A percentile compares a stretch with the other conserved stretches of the same genome.
phyloP scores from a whole-genome alignment of 2,329 filamentous ascomycete species.

The Neodidymelliopsis sp. region DNA sequence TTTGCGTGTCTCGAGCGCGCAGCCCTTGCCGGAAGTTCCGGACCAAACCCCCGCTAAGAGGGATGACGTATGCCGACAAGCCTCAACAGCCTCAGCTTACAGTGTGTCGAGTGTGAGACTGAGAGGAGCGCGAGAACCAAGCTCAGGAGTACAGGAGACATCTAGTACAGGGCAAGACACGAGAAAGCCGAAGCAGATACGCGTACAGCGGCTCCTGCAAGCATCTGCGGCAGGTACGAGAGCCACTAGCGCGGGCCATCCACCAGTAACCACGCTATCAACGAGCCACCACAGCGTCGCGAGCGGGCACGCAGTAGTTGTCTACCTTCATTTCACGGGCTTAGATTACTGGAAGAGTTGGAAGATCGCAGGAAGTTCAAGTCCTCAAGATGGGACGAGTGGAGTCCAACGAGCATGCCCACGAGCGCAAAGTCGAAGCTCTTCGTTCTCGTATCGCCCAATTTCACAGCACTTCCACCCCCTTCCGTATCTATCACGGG shows the following conservation, averaged over 20 bases:
- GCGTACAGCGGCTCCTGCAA: neutral
- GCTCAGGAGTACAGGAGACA: neutral
- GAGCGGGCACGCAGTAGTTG: no score
- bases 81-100: neutral
- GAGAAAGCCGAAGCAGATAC: neutral
- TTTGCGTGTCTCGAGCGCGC: neutral
- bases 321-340: neutral
- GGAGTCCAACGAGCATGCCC: neutral
- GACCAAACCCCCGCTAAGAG: conserved; percentile 27
- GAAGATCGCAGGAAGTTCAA: no score
- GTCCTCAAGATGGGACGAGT: neutral
- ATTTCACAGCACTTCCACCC: conserved; percentile 36
- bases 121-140: neutral
- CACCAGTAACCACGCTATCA: neutral
- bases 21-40: conserved; percentile 28
- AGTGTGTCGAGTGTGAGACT: neutral
- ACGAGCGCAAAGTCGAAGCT: conserved; percentile 31
- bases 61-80: conserved; percentile 27
- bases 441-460: conserved; percentile 31
- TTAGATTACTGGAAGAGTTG: neutral
- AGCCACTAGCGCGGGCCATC: neutral
- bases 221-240: neutral
- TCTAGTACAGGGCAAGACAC: neutral
- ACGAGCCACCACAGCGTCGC: neutral
- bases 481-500: conserved; percentile 69